Percentiles rank a stretch among this genome's conserved stretches.
phyloP scores from a whole-genome alignment of 2,329 filamentous ascomycete species.

The Sporothrix globosa region DNA sequence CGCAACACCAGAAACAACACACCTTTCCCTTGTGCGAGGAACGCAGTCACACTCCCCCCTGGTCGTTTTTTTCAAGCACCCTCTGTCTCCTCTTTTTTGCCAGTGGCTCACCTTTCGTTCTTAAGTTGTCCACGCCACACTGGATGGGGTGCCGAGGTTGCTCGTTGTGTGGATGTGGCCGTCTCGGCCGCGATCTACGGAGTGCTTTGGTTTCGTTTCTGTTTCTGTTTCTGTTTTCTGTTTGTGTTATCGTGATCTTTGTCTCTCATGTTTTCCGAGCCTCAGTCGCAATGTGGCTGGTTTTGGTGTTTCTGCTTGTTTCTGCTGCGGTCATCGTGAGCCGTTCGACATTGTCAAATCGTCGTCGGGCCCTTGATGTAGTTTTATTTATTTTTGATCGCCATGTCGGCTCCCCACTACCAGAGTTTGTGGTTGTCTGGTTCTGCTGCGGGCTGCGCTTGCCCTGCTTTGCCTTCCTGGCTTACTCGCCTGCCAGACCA shows the following conservation, averaged over 20 bases:
- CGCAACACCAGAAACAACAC: constrained; percentile 10
- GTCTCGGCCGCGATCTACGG: constrained; percentile 24
- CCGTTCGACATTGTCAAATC: neutral
- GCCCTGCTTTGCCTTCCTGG: neutral
- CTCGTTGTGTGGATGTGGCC: constrained; percentile 2
- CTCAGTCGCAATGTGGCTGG: too few species aligned
- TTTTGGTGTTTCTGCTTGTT: neutral
- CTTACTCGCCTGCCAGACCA: too few species aligned
- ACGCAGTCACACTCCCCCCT: constrained; percentile 20
- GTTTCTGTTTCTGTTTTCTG: neutral
- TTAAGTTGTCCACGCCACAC: neutral
- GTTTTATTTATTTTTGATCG: constrained; percentile 16
- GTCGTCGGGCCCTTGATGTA: neutral
- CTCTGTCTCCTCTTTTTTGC: neutral
- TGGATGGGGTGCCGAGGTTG: neutral
- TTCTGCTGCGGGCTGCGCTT: constrained; percentile 26
- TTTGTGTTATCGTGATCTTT: neutral
- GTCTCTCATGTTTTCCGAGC: neutral
- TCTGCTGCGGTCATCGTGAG: constrained; percentile 6
- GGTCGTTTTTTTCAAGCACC: neutral
- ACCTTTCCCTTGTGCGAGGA: constrained; percentile 11
- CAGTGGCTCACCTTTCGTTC: neutral
- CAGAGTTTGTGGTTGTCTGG: constrained; percentile 27
- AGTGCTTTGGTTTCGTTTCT: constrained; percentile 11
- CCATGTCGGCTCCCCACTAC: constrained; percentile 26